phyloP scores from a whole-genome alignment of 345 rosid genomes.

The Eutrema japonicum region DNA sequence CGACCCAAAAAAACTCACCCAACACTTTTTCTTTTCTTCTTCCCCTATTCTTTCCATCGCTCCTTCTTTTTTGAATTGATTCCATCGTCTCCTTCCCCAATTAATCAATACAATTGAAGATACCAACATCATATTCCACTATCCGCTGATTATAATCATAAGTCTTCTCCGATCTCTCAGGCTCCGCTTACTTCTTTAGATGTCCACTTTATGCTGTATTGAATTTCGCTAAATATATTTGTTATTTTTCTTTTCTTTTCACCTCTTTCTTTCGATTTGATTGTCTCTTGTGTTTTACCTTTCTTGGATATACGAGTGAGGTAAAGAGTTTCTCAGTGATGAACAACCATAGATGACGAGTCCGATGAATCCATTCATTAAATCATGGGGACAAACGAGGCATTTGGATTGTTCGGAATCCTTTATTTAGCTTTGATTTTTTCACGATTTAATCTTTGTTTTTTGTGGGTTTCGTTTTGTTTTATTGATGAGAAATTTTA shows the following conservation, averaged over 20 bases:
- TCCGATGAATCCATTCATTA: slow-evolving; percentile 64
- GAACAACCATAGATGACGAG: slow-evolving; percentile 68
- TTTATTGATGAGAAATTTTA: too few species aligned
- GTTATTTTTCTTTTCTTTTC: too few species aligned
- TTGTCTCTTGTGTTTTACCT: neutral
- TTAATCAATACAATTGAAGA: too few species aligned
- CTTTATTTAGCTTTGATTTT: too few species aligned
- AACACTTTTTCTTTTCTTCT: too few species aligned
- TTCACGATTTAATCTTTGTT: too few species aligned
- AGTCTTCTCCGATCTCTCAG: neutral
- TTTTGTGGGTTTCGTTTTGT: too few species aligned
- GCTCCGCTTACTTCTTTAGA: neutral
- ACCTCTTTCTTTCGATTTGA: neutral
- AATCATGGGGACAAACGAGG: slow-evolving; percentile 74
- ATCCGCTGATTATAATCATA: neutral
- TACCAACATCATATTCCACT: neutral
- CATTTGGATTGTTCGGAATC: slow-evolving; percentile 71
- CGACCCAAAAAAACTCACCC: too few species aligned
- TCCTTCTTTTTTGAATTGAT: too few species aligned
- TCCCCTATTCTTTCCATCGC: too few species aligned
- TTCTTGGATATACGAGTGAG: neutral
- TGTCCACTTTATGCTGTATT: neutral
- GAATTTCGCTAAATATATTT: neutral
- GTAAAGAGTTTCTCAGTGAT: slow-evolving; percentile 55
- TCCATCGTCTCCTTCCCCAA: too few species aligned